These are phyloP conservation scores for Malus orientalis DNA, from an alignment of 306 rosid species.

Conservation along the genomic window DNA sequence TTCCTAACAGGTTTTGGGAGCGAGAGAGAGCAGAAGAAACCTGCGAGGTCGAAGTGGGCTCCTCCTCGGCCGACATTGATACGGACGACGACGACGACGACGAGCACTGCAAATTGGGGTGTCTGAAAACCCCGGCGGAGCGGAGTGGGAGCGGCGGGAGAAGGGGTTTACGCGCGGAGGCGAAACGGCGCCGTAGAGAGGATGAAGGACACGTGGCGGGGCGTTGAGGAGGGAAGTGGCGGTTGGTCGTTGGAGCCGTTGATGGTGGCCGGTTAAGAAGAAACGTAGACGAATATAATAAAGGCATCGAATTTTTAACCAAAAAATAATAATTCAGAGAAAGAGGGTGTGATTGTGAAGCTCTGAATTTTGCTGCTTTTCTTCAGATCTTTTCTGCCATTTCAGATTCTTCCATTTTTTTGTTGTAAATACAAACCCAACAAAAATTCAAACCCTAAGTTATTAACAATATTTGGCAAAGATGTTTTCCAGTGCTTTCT, in stretches of 20 bases:
- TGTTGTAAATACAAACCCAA: too few species aligned
- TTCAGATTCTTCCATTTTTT: too few species aligned
- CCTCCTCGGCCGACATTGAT: constrained; percentile 24
- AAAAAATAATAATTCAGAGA: not conserved
- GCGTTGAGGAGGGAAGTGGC: constrained; percentile 16
- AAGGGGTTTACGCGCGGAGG: constrained; percentile 12
- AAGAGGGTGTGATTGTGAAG: not conserved
- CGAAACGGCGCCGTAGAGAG: constrained; percentile 14
- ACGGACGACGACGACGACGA: constrained; percentile 27
- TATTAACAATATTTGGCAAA: too few species aligned
- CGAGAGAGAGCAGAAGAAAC: constrained; percentile 21
- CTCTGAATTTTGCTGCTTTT: not conserved
- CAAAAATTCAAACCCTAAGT: too few species aligned
- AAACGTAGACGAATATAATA: constrained; percentile 8
- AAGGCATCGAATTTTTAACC: constrained; percentile 29
- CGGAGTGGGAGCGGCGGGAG: constrained; percentile 1
- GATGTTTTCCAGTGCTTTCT: too few species aligned
- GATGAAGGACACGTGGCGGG: constrained; percentile 21
- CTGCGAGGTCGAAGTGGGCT: constrained; percentile 48
- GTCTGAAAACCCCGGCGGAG: not conserved
- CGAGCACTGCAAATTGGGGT: constrained; percentile 31
- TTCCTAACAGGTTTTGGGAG: not conserved
- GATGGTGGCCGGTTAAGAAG: constrained; percentile 8
- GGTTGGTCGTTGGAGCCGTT: constrained; percentile 10
- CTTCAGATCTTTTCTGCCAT: too few species aligned